A percentile compares a stretch with the other conserved stretches of the same genome.
Conservation (phyloP, 257 asterid genomes). For the Leptodermis oblonga region DNA sequence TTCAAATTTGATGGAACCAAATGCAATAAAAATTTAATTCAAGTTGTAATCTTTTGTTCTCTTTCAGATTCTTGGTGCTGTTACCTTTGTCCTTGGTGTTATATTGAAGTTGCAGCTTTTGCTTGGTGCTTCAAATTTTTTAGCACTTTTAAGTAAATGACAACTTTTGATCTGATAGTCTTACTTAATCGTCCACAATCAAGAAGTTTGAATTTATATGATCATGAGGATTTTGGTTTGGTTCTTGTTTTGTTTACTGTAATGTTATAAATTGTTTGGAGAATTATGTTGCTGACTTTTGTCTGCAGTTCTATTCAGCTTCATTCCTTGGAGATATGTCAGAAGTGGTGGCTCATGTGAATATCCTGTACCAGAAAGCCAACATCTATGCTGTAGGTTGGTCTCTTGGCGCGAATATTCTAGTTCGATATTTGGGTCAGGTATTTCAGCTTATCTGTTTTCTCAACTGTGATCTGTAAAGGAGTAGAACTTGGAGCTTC, state of each 20-base stretch:
- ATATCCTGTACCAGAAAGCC: constrained; percentile 61
- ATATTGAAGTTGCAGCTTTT: neutral
- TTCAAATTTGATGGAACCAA: neutral
- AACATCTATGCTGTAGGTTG: constrained; percentile 89
- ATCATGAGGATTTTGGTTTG: neutral
- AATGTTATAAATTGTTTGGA: neutral
- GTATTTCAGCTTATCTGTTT: constrained; percentile 28
- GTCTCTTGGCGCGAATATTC: constrained; percentile 98
- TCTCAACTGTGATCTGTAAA: neutral
- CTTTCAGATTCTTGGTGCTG: neutral
- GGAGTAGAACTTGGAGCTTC: neutral
- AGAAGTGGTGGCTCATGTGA: constrained; percentile 72
- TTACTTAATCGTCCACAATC: neutral
- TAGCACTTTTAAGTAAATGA: neutral
- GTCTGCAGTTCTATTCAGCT: constrained; percentile 94
- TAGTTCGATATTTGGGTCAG: constrained; percentile 86
- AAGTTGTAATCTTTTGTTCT: neutral
- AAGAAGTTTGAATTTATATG: neutral
- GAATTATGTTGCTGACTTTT: constrained; percentile 6
- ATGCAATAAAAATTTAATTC: neutral
- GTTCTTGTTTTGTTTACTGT: neutral
- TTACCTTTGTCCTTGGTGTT: neutral
- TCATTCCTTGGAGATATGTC: constrained; percentile 88
- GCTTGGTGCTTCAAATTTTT: neutral
- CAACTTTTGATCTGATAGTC: neutral